A percentile compares a stretch with the other conserved stretches of the same genome.
Evolutionary conservation across 768 basidiomycete species (phyloP).

Genomic region (Russula emetica): DNA sequence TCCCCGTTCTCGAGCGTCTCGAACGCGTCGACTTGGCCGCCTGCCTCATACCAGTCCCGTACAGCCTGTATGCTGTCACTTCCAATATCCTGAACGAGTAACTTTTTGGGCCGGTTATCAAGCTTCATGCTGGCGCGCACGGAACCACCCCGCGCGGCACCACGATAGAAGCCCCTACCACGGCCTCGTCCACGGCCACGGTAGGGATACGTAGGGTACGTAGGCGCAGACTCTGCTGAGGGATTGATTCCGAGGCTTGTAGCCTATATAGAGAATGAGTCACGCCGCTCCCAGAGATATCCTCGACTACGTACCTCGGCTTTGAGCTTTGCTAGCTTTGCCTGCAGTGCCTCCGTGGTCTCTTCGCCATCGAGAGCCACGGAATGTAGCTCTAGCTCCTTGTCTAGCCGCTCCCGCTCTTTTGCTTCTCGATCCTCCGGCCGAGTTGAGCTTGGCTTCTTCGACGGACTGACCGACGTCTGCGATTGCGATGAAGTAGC

Average conservation of each 20-base stretch:
- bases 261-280: conserved; percentile 43
- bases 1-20: conserved; percentile 53
- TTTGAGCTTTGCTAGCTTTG: conserved; percentile 70
- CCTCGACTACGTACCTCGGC: conserved; percentile 55
- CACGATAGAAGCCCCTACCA: conserved; percentile 54
- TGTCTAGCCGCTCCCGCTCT: conserved; percentile 68
- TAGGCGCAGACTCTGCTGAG: conserved; percentile 38
- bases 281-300: neutral
- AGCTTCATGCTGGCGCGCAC: conserved; percentile 77
- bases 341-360: conserved; percentile 66
- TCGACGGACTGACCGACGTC: conserved; percentile 32
- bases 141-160: conserved; percentile 59
- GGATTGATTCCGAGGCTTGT: conserved; percentile 61
- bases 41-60: conserved; percentile 80
- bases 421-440: conserved; percentile 49
- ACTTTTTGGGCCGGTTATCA: conserved; percentile 81
- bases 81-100: conserved; percentile 66
- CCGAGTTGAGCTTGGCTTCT: conserved; percentile 30
- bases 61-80: conserved; percentile 55
- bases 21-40: conserved; percentile 66
- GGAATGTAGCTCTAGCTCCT: conserved; percentile 73
- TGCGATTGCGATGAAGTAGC: conserved; percentile 34
- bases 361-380: conserved; percentile 43
- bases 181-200: conserved; percentile 69
- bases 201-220: conserved; percentile 38